Conservation (phyloP, 2,329 filamentous ascomycete species). For the Emergomyces pasteurianus region DNA sequence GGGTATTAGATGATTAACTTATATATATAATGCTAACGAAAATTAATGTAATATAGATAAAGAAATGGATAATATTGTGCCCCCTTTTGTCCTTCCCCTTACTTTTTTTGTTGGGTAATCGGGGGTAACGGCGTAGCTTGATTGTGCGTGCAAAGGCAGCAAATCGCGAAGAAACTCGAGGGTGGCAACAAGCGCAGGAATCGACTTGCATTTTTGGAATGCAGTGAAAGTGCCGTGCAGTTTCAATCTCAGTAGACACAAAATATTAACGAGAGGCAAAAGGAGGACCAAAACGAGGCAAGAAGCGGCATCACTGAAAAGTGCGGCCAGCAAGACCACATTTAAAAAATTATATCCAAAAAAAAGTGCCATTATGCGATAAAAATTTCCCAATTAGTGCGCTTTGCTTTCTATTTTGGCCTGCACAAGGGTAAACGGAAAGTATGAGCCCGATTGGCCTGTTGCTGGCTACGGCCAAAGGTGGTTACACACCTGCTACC, state of each 20-base stretch:
- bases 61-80: background rate
- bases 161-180: background rate
- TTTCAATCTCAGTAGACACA: background rate
- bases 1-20: background rate
- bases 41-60: background rate
- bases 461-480: background rate
- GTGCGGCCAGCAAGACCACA: background rate
- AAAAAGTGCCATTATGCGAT: background rate
- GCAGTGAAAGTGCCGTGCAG: background rate
- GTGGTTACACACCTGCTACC: background rate
- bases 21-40: background rate
- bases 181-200: background rate
- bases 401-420: background rate
- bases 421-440: background rate
- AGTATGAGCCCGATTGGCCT: background rate
- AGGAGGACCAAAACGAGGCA: background rate
- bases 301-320: background rate
- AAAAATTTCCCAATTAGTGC: conserved; percentile 1
- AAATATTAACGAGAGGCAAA: background rate
- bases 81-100: background rate
- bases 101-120: background rate
- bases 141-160: background rate
- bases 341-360: background rate
- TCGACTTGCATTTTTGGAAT: background rate
- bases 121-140: background rate